These are phyloP conservation scores for Globisporangium uncinulatum DNA, from an alignment of 352 stramenopile genomes.

Conservation along the genomic window DNA sequence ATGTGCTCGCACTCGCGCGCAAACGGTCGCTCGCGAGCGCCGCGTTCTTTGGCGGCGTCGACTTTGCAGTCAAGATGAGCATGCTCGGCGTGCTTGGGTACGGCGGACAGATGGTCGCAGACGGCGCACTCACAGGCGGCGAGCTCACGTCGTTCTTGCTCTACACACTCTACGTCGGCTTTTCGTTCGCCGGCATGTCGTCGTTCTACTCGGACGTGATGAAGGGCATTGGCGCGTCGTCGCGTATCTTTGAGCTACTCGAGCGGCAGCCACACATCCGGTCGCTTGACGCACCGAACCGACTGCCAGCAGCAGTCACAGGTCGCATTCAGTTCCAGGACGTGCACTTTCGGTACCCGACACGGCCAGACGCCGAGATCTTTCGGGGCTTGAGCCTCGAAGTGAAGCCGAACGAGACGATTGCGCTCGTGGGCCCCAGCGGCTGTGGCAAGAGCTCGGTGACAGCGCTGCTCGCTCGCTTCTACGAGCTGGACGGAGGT, in stretches of 20 bases:
- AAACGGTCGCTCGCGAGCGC: slow-evolving; percentile 75
- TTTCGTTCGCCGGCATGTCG: slow-evolving; percentile 85
- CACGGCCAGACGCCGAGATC: slow-evolving; percentile 31
- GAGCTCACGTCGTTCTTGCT: slow-evolving; percentile 92
- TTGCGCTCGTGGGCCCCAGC: slow-evolving; percentile 48
- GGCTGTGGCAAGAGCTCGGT: slow-evolving; percentile 60
- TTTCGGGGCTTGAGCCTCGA: slow-evolving; percentile 33
- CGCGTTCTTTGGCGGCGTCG: slow-evolving; percentile 80
- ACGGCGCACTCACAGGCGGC: slow-evolving; percentile 82
- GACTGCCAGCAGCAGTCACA: slow-evolving; percentile 27
- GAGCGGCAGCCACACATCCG: slow-evolving; percentile 67
- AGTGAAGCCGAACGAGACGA: slow-evolving; percentile 40
- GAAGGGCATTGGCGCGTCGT: slow-evolving; percentile 86
- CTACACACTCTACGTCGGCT: slow-evolving; percentile 91
- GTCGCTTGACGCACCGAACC: slow-evolving; percentile 21
- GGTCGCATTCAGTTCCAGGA: slow-evolving; percentile 74
- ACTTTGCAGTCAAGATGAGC: slow-evolving; percentile 83
- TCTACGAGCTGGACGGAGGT: slow-evolving; percentile 43
- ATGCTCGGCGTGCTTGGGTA: slow-evolving; percentile 90
- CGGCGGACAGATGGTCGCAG: slow-evolving; percentile 87
- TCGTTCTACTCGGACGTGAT: slow-evolving; percentile 91
- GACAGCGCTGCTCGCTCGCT: slow-evolving; percentile 45
- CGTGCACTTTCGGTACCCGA: slow-evolving; percentile 59
- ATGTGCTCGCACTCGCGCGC: slow-evolving; percentile 54
- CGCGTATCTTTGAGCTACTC: slow-evolving; percentile 90